phyloP scores from a whole-genome alignment of 148 eudicot species.

The Diospyros kaki region DNA sequence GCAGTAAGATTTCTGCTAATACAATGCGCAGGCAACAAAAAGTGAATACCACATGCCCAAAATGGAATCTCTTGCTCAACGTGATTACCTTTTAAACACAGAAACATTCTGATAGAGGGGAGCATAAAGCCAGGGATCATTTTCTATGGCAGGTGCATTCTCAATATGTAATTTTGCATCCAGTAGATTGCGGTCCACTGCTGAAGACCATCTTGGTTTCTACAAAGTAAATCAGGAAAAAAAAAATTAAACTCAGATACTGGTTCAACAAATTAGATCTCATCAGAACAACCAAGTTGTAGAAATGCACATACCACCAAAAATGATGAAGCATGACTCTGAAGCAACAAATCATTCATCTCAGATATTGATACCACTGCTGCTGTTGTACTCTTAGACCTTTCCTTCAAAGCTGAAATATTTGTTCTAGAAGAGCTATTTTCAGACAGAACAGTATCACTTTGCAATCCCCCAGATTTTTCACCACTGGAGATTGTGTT shows the following conservation, averaged over 20 bases:
- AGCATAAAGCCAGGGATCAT: conserved; percentile 39
- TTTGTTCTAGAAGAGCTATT: conserved; percentile 2
- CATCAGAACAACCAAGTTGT: neutral
- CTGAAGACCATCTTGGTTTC: conserved; percentile 40
- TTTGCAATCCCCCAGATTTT: conserved; percentile 7
- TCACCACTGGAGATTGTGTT: conserved; percentile 10
- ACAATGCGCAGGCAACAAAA: neutral
- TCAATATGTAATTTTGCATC: conserved; percentile 47
- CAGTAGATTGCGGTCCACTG: conserved; percentile 36
- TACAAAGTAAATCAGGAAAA: conserved; percentile 3
- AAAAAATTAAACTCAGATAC: too few relatives aligned
- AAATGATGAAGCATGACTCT: conserved; percentile 27
- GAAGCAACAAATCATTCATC: conserved; percentile 38
- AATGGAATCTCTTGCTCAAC: too few relatives aligned
- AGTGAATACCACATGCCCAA: neutral
- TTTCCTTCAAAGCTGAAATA: conserved; percentile 10
- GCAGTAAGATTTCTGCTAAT: neutral
- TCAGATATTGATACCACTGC: conserved; percentile 26
- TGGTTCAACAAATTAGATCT: neutral
- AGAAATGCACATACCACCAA: conserved; percentile 25
- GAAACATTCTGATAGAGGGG: conserved; percentile 56
- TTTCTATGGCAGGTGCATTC: conserved; percentile 29
- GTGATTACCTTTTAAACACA: conserved; percentile 47
- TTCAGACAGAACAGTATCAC: conserved; percentile 6
- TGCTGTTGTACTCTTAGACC: neutral